Evolutionary conservation across 495 filamentous ascomycete species (phyloP), one percentile per base, ranked within the genome.

Genomic region (Schizothecium vesticola): DNA sequence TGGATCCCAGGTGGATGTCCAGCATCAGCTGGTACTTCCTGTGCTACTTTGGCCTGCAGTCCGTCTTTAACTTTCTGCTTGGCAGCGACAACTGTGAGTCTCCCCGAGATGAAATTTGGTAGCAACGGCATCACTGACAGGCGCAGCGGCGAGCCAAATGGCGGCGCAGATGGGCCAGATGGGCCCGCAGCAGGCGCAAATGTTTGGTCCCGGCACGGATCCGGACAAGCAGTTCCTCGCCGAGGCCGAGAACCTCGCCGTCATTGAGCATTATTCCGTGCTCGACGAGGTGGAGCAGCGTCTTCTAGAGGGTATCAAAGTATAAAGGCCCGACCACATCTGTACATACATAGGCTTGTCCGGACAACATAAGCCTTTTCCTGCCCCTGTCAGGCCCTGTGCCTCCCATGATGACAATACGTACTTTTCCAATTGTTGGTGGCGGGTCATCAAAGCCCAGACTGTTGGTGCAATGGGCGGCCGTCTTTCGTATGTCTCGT

Each of bases 11-110:
- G 79, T 99, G 95, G 95, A 96, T 99, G 78, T 98, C 95, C 1
- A 95, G 91, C 74, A 88, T 99, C 73, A 97, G 93, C 59, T 98
- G 94, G 94, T 99, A 99, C 81, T 98, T 99, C 76, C 81, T 99
- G 62, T 97, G 95, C 73, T 87, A 98, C 69, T 97, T 99, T 77
- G 95, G 95, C 51, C 84, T 99, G 63, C 94, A 97, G 77, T 91
- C 93, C 61, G 93, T 98, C n/a, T 99, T 97, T 80, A 97, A 93
- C 70, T 98, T 97, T 77, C 88, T 99, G 59, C 86, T 99, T 23
- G 95, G 95, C 13, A 94, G 90, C 77, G 94, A 98, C 71, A 99
- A 99, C 75, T 87, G 93, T 97, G 82, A 78, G 89, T 79, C 31
- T 1, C 29, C 51, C 43, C 11, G 10, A 13, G 10, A 19, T n/a